Evolutionary conservation across 2,329 filamentous ascomycete genomes (phyloP), one percentile per base, ranked within the genome.

Genomic region (Neonectria ditissima): DNA sequence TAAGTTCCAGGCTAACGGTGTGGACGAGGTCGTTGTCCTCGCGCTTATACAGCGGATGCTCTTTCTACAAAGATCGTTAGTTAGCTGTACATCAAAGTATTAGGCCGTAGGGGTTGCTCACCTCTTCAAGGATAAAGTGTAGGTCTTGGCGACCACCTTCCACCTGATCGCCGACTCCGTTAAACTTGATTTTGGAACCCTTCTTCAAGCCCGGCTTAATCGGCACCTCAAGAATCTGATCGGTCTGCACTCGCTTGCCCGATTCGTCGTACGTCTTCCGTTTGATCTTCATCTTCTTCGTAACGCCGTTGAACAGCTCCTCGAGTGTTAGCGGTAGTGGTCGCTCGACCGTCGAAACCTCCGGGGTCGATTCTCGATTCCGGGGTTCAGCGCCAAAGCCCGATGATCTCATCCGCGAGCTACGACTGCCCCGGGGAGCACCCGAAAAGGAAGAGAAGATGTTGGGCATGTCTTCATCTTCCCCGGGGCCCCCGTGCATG

Each of bases 261-360:
- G 86, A 90, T 20, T 90, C 84, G 78, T 99, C 96, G 77, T 93
- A 98, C 18, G 91, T 94, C 88, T 98, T 98, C 75, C 95, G 89
- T 84, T 97, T 97, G 69, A 98, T 97, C 83, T 96, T 97, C 86
- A 99, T 93, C 86, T 97, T 97, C 87, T 99, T 99, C 52, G 91
- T 93, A 37, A 89, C 89, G 43, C 96, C 96, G 26, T 86, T 90
- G 82, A 89, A 98, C 65, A 98, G 81, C 75, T 99, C 96, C 79
- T 99, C 96, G 34, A 99, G 82, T 2, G 91, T 89, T 22, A 99
- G 83, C 3, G 90, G 88, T 66, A 99, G 79, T 48, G 92, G 89
- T 74, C 92, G 91, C 80, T 98, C 95, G 11, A 98, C 91, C 1
- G 97, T 94, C 0, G 94, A 94, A 18, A 97, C 92, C 77, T 98